Base-by-base conservation (phyloP, 257 asterid genomes). In the Rauvolfia tetraphylla region DNA sequence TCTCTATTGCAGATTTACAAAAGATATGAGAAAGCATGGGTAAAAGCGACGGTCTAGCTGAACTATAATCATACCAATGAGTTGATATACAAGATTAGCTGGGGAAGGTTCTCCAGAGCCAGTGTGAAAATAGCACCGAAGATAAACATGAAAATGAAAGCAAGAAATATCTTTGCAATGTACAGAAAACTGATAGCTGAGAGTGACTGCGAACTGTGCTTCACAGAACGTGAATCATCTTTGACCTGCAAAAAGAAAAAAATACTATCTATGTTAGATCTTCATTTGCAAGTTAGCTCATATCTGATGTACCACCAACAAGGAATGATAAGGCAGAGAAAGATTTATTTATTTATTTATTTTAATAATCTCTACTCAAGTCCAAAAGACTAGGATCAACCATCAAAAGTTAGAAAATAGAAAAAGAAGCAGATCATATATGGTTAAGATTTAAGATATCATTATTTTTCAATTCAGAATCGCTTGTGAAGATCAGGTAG, bases 31-130 rank as follows among this genome's bases (percentile, higher is more conserved):
- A 14, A 56, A 23, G 31, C 31, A n/a, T 14, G 8, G 31, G 3
- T 8, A n/a, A 56, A n/a, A 23, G 13, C 13, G 13, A 15, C 1
- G 3, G 10, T 56, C 3, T 31, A 17, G 73, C 39, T 7, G 33
- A 15, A 25, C 20, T 23, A 15, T n/a, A 42, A 15, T 49, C 63
- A 79, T 29, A 73, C 41, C 2, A 49, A 22, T 23, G 77, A 65
- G 27, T 68, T 42, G 34, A 75, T 39, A 25, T 75, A 63, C 61
- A 71, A 83, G 84, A 89, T 81, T 61, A 90, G 67, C 53, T 73
- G 79, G 1, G 98, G 99, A 80, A 95, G 97, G 84, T 93, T 90
- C 80, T 95, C 97, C 58, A 95, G 84, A 23, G 84, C 76, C 86
- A 91, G 59, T 0, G 96, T 86, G 89, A 90, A 88, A 72, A 78